Evolutionary conservation across 202 grass and related monocot genomes (phyloP), one percentile per base, ranked within the genome.

Genomic region (Zoysia matrella): DNA sequence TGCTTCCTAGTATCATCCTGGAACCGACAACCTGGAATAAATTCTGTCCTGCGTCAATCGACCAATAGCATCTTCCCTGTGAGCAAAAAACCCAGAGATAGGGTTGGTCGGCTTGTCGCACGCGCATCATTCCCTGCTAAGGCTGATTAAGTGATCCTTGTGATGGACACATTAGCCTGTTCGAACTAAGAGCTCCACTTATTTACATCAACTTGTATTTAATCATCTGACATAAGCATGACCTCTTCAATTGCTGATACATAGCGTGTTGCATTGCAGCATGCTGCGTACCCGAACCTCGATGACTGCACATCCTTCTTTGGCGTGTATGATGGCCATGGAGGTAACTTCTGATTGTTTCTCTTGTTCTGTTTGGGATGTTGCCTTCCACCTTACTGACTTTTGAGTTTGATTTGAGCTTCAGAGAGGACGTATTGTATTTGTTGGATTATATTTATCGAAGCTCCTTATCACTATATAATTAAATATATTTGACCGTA

Each of bases 241-340:
- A 13, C 47, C 51, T 90, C 58, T 47, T 51, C 73, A 46, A 72
- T 82, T 42, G 53, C 63, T 88, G 68, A 88, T 43, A 14, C 39
- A 42, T 42, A 1, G 42, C 65, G 52, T 86, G 47, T 69, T 87
- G 40, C 52, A 11, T 67, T 81, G 55, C 82, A 98, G 95, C 95
- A 98, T 84, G 83, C 85, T 6, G 90, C 92, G 46, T 41, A 88
- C 47, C 86, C 89, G 72, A 55, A 88, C 73, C 90, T 98, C 4
- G 95, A 98, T 69, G 84, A 93, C 11, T 79, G 71, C 69, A 93
- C 92, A 77, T 98, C 88, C 47, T 95, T 98, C 82, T 98, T 98
- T 89, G 95, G 87, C 15, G 95, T 98, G 58, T 98, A 91, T 47
- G 95, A 98, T 88, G 92, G 92, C 36, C 95, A 98, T 83, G 95